phyloP scores from a whole-genome alignment of 331 rosid species.

The Malus hybrid region DNA sequence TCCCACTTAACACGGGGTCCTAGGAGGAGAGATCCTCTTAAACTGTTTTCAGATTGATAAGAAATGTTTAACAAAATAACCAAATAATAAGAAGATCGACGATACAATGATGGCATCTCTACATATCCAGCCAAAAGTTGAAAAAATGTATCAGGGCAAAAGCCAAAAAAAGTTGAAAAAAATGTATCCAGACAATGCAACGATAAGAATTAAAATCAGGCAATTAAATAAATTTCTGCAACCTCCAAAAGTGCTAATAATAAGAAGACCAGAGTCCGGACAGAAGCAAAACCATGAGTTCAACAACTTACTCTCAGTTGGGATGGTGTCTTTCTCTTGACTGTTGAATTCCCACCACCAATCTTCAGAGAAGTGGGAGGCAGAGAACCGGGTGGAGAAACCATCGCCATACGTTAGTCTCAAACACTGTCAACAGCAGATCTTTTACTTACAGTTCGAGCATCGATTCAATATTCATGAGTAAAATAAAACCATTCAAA shows the following conservation, averaged over 20 bases:
- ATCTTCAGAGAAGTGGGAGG: constrained; percentile 44
- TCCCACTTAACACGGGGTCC: background rate
- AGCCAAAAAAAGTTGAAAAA: no score
- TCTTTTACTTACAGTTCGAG: constrained; percentile 9
- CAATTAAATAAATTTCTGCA: background rate
- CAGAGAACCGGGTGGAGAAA: constrained; percentile 44
- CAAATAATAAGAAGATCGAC: background rate
- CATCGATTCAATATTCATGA: background rate
- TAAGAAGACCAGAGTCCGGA: background rate
- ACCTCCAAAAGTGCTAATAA: background rate
- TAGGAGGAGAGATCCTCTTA: background rate
- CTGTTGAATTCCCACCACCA: constrained; percentile 32
- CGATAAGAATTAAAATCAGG: background rate
- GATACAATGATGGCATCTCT: background rate
- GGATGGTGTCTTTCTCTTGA: constrained; percentile 74
- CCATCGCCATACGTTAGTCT: constrained; percentile 52
- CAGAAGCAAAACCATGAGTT: background rate
- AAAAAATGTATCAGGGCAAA: no score
- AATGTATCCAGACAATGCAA: background rate
- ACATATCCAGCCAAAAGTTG: background rate
- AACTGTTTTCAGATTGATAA: background rate
- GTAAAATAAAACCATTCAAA: background rate
- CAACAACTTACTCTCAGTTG: constrained; percentile 65
- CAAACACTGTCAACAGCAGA: background rate
- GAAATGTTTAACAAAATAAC: background rate